Conservation (phyloP, 441 rosid genomes). For the Erodium texanum region DNA sequence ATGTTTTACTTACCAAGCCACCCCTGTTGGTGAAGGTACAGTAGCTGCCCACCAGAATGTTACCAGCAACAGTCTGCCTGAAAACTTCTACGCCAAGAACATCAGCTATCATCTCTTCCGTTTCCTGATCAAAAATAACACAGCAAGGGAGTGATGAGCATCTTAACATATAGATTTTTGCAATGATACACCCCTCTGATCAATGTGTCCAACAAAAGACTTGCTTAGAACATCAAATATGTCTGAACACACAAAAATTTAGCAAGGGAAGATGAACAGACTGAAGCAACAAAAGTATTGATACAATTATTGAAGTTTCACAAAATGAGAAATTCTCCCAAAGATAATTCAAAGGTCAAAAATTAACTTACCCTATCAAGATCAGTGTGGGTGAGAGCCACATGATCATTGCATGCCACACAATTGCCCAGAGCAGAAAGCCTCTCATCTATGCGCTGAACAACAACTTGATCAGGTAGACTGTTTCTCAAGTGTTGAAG, state of each 20-base stretch:
- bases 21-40: constrained; percentile 74
- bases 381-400: constrained; percentile 87
- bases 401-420: constrained; percentile 91
- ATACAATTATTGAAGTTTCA: not conserved
- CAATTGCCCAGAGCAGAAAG: constrained; percentile 89
- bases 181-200: not conserved
- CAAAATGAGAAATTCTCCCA: not conserved
- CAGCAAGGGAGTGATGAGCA: constrained; percentile 5
- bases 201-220: not conserved
- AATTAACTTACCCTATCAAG: constrained; percentile 51
- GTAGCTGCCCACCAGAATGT: constrained; percentile 76
- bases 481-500: constrained; percentile 92
- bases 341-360: not conserved
- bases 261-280: not conserved
- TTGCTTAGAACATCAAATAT: not conserved
- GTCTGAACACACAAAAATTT: not conserved
- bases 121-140: constrained; percentile 36
- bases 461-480: constrained; percentile 80
- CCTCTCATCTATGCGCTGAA: constrained; percentile 78
- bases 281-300: not conserved
- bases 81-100: constrained; percentile 87
- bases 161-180: not conserved
- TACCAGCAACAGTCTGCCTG: constrained; percentile 83
- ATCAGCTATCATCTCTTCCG: constrained; percentile 75
- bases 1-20: constrained; percentile 37